Evolutionary conservation across 352 stramenopile genomes (phyloP), one percentile per base, ranked within the genome.

Genomic region (Phytophthora pistaciae): DNA sequence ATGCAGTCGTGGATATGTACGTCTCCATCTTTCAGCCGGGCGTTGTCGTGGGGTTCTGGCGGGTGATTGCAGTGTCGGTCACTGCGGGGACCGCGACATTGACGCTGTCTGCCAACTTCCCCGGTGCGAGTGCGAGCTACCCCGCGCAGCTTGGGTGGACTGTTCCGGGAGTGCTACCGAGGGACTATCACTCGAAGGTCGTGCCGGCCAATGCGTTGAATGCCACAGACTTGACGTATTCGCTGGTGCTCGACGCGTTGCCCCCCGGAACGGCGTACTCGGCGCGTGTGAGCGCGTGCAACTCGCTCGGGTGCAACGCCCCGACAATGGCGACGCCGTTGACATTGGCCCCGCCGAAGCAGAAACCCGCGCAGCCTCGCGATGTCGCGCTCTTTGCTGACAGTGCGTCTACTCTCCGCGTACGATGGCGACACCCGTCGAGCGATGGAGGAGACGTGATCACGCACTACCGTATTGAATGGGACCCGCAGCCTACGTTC

Each of bases 381-480:
- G 89, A 83, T 25, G 86, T 98, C 5, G 79, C 91, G 13, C 62
- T 95, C 40, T 90, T 95, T 65, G 80, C 83, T 0, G 87, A 94
- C 42, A 80, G 81, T 5, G 82, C 85, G 10, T 92, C 87, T 8
- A 91, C 90, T 59, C 75, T 98, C 23, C 83, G 83, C 6, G 73
- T 98, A n/a, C 76, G 93, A 3, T 98, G 93, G 84, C 91, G 84
- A n/a, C 84, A 97, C 29, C 96, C 97, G 1, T 31, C 77, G 3
- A 98, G 93, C 63, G 88, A 99, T 67, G 97, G 97, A 16, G 97
- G 97, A 3, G 91, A 97, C 33, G 70, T 83, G 0, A 91, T 99
- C 49, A 96, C 92, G 8, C 97, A 98, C 67, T 99, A 99, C 56
- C 80, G 94, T 3, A 80, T 99, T 6, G 96, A 99, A 76, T 99